phyloP scores from a whole-genome alignment of 805 yeast species.

The Clavispora asparagi region DNA sequence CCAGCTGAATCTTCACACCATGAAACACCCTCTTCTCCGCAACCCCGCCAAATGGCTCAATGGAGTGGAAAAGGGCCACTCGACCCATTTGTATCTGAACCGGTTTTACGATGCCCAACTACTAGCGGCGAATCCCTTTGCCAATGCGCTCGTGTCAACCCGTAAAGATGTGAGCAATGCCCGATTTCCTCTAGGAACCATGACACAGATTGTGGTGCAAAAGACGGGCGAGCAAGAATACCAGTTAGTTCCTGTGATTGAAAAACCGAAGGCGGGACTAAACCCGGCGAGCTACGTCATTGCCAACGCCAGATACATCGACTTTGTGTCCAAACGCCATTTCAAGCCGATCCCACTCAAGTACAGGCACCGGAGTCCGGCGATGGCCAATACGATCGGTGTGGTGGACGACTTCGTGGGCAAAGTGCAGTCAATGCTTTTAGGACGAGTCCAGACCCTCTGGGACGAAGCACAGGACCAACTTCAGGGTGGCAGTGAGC shows the following conservation, averaged over 20 bases:
- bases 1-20: neutral
- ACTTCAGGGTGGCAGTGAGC: no score
- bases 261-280: conserved; percentile 10
- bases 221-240: conserved; percentile 1
- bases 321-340: conserved; percentile 12
- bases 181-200: conserved; percentile 26
- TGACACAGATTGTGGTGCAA: conserved; percentile 16
- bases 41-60: conserved; percentile 27
- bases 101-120: conserved; percentile 15
- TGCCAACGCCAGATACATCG: conserved; percentile 17
- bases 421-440: conserved; percentile 9
- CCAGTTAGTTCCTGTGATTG: conserved; percentile 15
- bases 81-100: conserved; percentile 14
- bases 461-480: neutral
- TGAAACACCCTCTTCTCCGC: conserved; percentile 26
- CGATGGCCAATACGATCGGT: conserved; percentile 3
- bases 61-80: conserved; percentile 16
- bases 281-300: conserved; percentile 24
- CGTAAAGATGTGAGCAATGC: conserved; percentile 18
- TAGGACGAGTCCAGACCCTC: conserved; percentile 1
- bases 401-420: conserved; percentile 10
- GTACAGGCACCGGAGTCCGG: conserved; percentile 10
- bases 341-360: conserved; percentile 24
- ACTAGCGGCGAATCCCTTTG: conserved; percentile 25
- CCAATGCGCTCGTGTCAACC: conserved; percentile 19